Percentiles rank a stretch among this genome's conserved stretches.
phyloP scores from a whole-genome alignment of 2,329 filamentous ascomycete genomes.

The Monosporascus sp. region DNA sequence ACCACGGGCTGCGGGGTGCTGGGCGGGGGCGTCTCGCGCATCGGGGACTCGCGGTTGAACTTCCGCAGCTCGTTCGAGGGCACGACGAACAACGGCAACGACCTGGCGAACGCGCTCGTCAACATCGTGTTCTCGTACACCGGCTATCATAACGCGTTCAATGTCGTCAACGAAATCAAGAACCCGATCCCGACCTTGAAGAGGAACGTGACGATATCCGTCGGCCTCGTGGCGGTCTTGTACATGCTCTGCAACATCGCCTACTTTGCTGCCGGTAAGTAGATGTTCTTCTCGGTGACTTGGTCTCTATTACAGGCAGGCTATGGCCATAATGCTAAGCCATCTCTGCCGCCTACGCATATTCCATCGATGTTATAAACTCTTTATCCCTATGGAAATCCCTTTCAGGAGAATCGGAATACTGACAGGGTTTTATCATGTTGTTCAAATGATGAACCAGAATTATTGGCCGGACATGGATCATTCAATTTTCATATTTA shows the following conservation, averaged over 20 bases:
- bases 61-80: conserved; percentile 52
- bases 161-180: conserved; percentile 52
- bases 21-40: conserved; percentile 44
- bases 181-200: conserved; percentile 53
- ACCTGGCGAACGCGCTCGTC: conserved; percentile 53
- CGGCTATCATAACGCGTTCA: conserved; percentile 55
- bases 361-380: too few relatives aligned
- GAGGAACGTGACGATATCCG: conserved; percentile 42
- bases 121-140: conserved; percentile 55
- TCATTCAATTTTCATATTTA: too few relatives aligned
- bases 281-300: neutral
- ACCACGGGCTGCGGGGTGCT: conserved; percentile 60
- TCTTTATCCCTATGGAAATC: too few relatives aligned
- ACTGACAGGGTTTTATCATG: too few relatives aligned
- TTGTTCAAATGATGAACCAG: too few relatives aligned
- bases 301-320: neutral
- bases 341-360: too few relatives aligned
- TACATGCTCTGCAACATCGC: conserved; percentile 57
- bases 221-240: conserved; percentile 45
- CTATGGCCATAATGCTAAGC: too few relatives aligned
- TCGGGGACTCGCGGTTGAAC: conserved; percentile 47
- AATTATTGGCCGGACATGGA: too few relatives aligned
- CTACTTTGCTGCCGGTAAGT: conserved; percentile 48
- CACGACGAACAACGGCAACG: conserved; percentile 34
- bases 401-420: too few relatives aligned